Percentiles rank a stretch among this genome's conserved stretches.
Conservation (phyloP, 1,284 basidiomycete genomes). For the Ustilago nuda region DNA sequence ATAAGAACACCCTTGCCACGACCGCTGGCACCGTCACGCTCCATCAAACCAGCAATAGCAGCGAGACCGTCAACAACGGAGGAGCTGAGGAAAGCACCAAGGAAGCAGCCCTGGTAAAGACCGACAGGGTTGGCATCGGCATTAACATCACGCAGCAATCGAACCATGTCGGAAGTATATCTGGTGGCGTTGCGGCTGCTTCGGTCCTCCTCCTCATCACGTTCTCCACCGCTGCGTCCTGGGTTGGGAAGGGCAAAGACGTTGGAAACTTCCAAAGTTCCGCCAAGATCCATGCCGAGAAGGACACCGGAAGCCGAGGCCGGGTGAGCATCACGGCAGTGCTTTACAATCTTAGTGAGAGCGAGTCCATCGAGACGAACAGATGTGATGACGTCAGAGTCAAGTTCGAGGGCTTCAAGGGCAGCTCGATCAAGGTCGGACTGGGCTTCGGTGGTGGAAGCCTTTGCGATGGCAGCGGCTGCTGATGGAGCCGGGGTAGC, state of each 20-base stretch:
- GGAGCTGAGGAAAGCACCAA: constrained; percentile 73
- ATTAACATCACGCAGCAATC: constrained; percentile 88
- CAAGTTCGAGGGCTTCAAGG: constrained; percentile 60
- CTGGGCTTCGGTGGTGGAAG: constrained; percentile 29
- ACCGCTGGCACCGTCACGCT: constrained; percentile 65
- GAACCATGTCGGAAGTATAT: constrained; percentile 87
- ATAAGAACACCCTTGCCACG: constrained; percentile 65
- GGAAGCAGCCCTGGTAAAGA: constrained; percentile 97
- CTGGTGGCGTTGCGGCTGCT: constrained; percentile 64
- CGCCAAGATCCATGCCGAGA: constrained; percentile 66
- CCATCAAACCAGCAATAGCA: constrained; percentile 63
- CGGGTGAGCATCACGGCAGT: constrained; percentile 67
- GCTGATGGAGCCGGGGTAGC: constrained; percentile 19
- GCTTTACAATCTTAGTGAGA: constrained; percentile 69
- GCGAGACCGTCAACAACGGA: constrained; percentile 82
- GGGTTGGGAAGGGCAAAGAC: constrained; percentile 63
- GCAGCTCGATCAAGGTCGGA: constrained; percentile 52
- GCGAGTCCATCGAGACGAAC: constrained; percentile 67
- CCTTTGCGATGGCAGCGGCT: constrained; percentile 23
- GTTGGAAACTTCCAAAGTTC: constrained; percentile 66
- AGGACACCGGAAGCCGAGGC: constrained; percentile 62
- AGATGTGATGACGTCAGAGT: constrained; percentile 62
- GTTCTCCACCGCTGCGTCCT: constrained; percentile 48
- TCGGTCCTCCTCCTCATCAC: constrained; percentile 63
- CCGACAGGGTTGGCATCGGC: constrained; percentile 94